Evolutionary conservation across 2,329 filamentous ascomycete species (phyloP).

Genomic region (Fusarium avenaceum): DNA sequence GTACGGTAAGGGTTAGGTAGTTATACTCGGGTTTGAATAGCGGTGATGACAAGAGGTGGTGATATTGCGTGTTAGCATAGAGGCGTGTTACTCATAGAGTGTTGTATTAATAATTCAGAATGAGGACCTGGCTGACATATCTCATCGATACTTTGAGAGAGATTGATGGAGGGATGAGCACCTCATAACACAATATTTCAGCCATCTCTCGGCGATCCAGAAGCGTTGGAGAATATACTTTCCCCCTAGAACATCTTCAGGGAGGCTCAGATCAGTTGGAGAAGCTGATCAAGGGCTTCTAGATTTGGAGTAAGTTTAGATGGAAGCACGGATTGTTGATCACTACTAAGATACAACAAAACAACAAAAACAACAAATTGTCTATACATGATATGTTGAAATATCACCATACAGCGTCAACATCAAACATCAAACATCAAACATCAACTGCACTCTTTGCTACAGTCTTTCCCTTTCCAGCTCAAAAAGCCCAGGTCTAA

Average conservation of each 20-base stretch:
- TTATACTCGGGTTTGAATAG: not conserved
- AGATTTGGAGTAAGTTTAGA: constrained; percentile 34
- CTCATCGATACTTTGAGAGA: not conserved
- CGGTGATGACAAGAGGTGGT: constrained; percentile 7
- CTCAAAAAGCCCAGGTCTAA: constrained; percentile 3
- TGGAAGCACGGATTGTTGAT: constrained; percentile 27
- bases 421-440: no score
- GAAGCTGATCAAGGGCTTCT: constrained; percentile 19
- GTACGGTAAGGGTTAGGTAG: not conserved
- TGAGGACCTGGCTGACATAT: constrained; percentile 7
- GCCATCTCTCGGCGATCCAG: constrained; percentile 8
- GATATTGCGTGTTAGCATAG: not conserved
- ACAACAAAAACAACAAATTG: not conserved
- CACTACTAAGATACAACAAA: constrained; percentile 2
- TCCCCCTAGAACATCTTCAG: constrained; percentile 9
- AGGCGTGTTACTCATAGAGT: not conserved
- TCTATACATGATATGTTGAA: no score
- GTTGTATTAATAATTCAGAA: constrained; percentile 1
- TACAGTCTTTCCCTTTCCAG: constrained; percentile 28
- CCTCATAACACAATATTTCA: constrained; percentile 30
- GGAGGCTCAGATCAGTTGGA: constrained; percentile 28
- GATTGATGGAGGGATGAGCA: constrained; percentile 17
- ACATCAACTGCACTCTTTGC: constrained; percentile 20
- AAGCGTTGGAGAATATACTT: constrained; percentile 26
- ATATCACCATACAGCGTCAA: constrained; percentile 6